Conservation (phyloP, 352 stramenopile species). For the Phytophthora gonapodyides region DNA sequence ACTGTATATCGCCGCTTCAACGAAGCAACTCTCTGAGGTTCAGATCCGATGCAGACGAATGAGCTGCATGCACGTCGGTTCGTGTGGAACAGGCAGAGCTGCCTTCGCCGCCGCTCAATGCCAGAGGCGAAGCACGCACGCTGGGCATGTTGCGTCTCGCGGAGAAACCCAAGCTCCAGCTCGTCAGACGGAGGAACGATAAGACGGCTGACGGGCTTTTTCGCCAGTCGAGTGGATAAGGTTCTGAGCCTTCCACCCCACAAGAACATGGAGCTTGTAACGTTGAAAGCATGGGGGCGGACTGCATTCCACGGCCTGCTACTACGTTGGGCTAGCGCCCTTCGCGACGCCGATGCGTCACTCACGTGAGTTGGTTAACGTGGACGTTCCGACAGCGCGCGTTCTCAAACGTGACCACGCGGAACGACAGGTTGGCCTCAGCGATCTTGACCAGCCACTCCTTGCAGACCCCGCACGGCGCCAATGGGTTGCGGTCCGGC, state of each 20-base stretch:
- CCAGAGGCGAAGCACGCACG: slow-evolving; percentile 23
- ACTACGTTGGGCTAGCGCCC: not conserved
- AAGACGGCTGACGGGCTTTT: not conserved
- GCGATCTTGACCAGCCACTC: slow-evolving; percentile 99
- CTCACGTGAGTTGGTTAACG: slow-evolving; percentile 84
- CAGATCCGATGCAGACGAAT: no score
- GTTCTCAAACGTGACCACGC: slow-evolving; percentile 97
- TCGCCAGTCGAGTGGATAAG: not conserved
- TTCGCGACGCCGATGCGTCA: slow-evolving; percentile 20
- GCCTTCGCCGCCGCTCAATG: slow-evolving; percentile 1
- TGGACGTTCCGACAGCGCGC: slow-evolving; percentile 93
- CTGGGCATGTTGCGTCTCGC: slow-evolving; percentile 28
- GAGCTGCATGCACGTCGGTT: slow-evolving; percentile 14
- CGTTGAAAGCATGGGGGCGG: not conserved
- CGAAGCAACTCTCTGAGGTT: no score
- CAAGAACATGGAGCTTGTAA: no score
- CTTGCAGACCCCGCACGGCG: slow-evolving; percentile 98
- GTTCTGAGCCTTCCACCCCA: no score
- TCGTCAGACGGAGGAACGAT: not conserved
- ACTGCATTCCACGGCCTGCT: not conserved
- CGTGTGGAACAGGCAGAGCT: slow-evolving; percentile 22
- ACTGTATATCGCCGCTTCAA: no score
- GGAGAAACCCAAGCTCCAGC: slow-evolving; percentile 6
- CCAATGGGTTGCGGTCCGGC: slow-evolving; percentile 95
- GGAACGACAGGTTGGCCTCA: slow-evolving; percentile 97